Conservation (phyloP, 441 rosid genomes). For the Adansonia madagascariensis region DNA sequence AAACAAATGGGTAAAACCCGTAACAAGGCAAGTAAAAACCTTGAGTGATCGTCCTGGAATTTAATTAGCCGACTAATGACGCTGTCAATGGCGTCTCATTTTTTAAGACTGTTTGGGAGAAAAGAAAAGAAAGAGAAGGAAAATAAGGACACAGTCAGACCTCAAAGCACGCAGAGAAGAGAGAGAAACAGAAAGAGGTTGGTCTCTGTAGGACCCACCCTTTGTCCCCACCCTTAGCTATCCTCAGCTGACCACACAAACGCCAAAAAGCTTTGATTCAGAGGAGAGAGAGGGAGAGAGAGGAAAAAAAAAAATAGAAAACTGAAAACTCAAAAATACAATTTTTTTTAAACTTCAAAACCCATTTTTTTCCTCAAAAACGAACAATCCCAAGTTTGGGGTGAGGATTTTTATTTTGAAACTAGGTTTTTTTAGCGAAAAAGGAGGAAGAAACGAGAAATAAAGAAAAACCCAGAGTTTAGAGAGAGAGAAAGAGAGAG, state of each 20-base stretch:
- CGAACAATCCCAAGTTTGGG: neutral
- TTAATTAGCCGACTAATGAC: conserved; percentile 2
- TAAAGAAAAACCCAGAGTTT: neutral
- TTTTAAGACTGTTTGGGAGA: neutral
- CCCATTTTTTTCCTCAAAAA: neutral
- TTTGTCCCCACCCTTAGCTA: conserved; percentile 24
- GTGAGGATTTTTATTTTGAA: neutral
- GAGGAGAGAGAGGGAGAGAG: neutral
- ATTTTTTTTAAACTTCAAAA: neutral
- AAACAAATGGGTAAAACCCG: neutral
- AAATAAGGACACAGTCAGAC: neutral
- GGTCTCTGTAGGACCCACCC: conserved; percentile 21
- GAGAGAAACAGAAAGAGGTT: neutral
- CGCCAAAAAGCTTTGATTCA: conserved; percentile 24
- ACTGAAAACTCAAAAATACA: conserved; percentile 9
- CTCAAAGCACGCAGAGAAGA: conserved; percentile 3
- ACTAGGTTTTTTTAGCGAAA: neutral
- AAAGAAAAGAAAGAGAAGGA: neutral
- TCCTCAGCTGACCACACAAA: conserved; percentile 28
- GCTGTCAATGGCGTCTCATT: conserved; percentile 8
- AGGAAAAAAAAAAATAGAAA: neutral
- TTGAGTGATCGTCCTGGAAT: neutral
- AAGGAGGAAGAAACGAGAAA: conserved; percentile 15
- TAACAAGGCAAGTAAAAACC: neutral
- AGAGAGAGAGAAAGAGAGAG: neutral